Evolutionary conservation across 2,329 filamentous ascomycete genomes (phyloP), one percentile per base, ranked within the genome.

Genomic region (Aspergillus proliferans): DNA sequence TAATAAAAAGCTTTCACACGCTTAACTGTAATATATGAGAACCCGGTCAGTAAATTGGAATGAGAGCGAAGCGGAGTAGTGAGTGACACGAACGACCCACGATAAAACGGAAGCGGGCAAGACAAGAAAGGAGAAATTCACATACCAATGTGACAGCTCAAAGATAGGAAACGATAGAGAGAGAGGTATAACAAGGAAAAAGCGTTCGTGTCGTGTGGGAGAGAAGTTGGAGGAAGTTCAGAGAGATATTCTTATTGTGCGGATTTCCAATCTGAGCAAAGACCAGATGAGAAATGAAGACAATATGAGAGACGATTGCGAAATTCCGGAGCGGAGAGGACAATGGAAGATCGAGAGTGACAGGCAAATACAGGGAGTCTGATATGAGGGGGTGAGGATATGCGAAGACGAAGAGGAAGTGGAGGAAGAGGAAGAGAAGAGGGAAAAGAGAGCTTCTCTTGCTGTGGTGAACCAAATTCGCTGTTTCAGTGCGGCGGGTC

Each of bases 231-330:
- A 12, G 38, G 18, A 12, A 21, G 26, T 15, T 40, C 8, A 40
- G 7, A 14, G 38, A 40, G 38, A 19, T 40, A 19, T 19, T n/a
- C 34, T n/a, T 7, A 19, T 40, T 40, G 38, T 40, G 38, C 38
- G 38, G 38, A 40, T 40, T 40, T 40, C 38, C 38, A 40, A 40
- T 22, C 38, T 40, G 38, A 30, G 26, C 10, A 10, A 30, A 30
- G 26, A 30, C 10, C 49, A 52, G 47, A 52, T 50, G 56, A 50
- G 52, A 58, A 44, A 58, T 49, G 18, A 46, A 44, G 40, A 15
- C 26, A 47, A 47, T 40, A 47, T 22, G 36, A 38, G 28, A 7
- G 38, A 41, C 5, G 42, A 9, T 36, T 36, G 34, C 34, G 34
- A 38, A 8, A 38, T 7, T 38, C 18, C 34, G 18, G 18, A 38